Evolutionary conservation across 1,284 basidiomycete genomes (phyloP).

Genomic region (Erythrobasidium hasegawianum): DNA sequence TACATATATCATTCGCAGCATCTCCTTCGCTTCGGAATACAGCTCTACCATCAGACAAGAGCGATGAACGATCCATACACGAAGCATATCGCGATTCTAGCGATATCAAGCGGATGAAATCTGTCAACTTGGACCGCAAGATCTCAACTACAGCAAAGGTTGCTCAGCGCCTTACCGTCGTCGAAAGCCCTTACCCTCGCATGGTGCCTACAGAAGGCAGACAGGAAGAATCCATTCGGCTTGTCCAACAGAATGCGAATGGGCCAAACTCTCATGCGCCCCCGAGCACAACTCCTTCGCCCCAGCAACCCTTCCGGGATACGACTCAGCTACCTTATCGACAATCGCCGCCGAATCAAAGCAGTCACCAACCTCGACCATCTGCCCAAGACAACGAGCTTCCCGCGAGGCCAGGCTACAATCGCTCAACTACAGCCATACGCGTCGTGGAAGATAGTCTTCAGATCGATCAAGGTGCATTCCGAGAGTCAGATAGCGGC

Average conservation of each 20-base stretch:
- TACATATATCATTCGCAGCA: not conserved
- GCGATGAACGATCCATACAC: constrained; percentile 45
- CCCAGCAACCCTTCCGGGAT: not conserved
- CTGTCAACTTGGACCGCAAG: constrained; percentile 88
- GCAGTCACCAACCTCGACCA: constrained; percentile 1
- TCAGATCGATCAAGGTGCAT: constrained; percentile 11
- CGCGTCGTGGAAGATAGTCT: constrained; percentile 44
- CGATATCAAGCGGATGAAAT: constrained; percentile 91
- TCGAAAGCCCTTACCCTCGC: constrained; percentile 90
- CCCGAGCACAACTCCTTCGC: constrained; percentile 11
- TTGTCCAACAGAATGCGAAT: constrained; percentile 8
- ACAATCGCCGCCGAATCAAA: constrained; percentile 3
- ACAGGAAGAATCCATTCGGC: constrained; percentile 6
- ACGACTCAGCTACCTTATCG: not conserved
- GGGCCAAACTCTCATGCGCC: constrained; percentile 25
- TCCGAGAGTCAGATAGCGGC: constrained; percentile 32
- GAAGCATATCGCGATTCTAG: constrained; percentile 71
- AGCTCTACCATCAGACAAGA: constrained; percentile 13
- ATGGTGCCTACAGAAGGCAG: constrained; percentile 54
- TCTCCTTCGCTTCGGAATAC: not conserved
- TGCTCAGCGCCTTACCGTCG: constrained; percentile 89
- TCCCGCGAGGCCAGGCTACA: constrained; percentile 36
- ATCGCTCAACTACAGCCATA: constrained; percentile 43
- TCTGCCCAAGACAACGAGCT: not conserved
- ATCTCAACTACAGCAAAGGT: constrained; percentile 78